phyloP scores from a whole-genome alignment of 768 basidiomycete species.

The Lactarius hatsudake region DNA sequence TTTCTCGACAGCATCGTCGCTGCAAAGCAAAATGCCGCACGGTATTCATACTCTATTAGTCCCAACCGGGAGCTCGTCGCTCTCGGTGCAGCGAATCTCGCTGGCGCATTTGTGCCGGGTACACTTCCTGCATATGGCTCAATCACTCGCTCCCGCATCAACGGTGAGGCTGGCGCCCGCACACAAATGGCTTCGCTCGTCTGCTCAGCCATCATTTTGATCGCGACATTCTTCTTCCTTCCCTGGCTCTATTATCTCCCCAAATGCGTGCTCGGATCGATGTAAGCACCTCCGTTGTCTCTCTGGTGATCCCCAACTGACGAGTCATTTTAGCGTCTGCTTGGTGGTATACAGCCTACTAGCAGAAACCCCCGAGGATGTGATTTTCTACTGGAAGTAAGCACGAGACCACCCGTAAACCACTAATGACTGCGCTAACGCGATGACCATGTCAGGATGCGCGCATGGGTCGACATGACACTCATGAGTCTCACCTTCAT shows the following conservation, averaged over 20 bases:
- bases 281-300: constrained; percentile 49
- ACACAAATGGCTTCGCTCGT: constrained; percentile 89
- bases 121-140: constrained; percentile 91
- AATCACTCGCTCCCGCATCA: constrained; percentile 88
- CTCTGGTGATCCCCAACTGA: constrained; percentile 9
- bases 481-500: constrained; percentile 88
- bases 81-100: constrained; percentile 79
- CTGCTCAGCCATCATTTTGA: constrained; percentile 67
- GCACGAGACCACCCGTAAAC: constrained; percentile 28
- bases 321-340: constrained; percentile 55
- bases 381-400: constrained; percentile 80
- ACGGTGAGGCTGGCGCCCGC: constrained; percentile 82
- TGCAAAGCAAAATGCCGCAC: constrained; percentile 86
- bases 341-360: constrained; percentile 84
- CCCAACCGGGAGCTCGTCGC: constrained; percentile 97
- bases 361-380: constrained; percentile 82
- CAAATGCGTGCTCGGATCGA: constrained; percentile 83
- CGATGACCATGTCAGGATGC: constrained; percentile 50
- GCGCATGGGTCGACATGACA: constrained; percentile 88
- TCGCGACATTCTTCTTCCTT: constrained; percentile 87
- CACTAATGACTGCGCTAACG: neutral
- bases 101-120: constrained; percentile 78
- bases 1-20: constrained; percentile 95
- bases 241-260: constrained; percentile 85
- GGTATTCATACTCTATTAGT: constrained; percentile 84